phyloP scores from a whole-genome alignment of 129 eudicot species.

The Kitagawia praeruptora region DNA sequence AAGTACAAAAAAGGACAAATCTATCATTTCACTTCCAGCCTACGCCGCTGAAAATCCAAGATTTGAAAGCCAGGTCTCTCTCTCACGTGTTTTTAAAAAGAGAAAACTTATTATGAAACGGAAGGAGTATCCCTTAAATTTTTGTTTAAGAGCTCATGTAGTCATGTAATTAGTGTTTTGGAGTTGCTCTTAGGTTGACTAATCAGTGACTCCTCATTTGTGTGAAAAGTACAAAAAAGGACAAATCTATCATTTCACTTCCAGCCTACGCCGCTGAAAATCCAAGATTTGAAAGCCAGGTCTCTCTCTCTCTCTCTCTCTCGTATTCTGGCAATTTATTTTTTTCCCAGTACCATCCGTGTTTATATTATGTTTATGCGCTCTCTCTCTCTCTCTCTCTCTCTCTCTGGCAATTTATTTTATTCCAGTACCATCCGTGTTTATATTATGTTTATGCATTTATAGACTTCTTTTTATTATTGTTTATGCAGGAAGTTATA shows the following conservation, averaged over 20 bases:
- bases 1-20: not conserved
- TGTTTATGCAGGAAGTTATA: conserved; percentile 5
- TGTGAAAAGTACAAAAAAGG: not conserved
- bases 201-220: not conserved
- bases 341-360: too few species aligned
- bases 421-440: too few species aligned
- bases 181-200: not conserved
- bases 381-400: too few species aligned
- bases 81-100: too few species aligned
- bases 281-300: not conserved
- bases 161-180: too few species aligned
- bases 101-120: too few species aligned
- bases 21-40: not conserved
- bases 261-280: not conserved
- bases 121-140: too few species aligned
- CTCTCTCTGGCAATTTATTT: too few species aligned
- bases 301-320: not conserved
- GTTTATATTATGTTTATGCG: too few species aligned
- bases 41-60: not conserved
- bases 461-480: not conserved
- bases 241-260: not conserved
- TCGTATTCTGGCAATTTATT: too few species aligned
- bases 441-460: too few species aligned
- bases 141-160: too few species aligned
- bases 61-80: not conserved